Conservation (phyloP, 345 rosid genomes). For the Leavenworthia alabamica region DNA sequence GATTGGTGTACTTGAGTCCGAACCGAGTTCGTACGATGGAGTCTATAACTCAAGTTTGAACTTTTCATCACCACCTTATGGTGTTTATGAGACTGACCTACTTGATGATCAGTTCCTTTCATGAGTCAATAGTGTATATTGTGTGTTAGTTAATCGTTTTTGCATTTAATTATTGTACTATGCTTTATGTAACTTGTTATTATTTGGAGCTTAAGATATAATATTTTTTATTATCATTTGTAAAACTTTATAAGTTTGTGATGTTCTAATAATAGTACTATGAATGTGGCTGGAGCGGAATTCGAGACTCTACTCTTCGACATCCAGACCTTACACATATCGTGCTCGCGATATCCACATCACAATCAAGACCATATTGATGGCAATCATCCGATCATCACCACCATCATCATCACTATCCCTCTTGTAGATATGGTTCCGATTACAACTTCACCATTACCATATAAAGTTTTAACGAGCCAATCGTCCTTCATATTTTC, state of each 20-base stretch:
- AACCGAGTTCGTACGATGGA: background rate
- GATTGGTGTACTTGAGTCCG: background rate
- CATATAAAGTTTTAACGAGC: no score
- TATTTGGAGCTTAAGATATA: background rate
- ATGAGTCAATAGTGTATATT: background rate
- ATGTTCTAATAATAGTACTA: background rate
- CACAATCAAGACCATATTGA: no score
- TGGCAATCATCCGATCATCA: no score
- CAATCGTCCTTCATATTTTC: no score
- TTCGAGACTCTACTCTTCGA: no score
- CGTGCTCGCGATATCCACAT: no score
- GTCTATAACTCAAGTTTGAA: background rate
- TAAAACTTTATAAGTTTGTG: background rate
- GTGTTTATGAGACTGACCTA: background rate
- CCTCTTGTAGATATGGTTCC: no score
- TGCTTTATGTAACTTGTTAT: background rate
- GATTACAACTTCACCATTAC: no score
- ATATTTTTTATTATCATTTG: background rate
- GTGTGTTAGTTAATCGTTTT: background rate
- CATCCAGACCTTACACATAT: no score
- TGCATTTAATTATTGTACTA: background rate
- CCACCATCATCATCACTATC: no score
- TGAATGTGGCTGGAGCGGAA: no score
- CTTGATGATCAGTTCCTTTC: background rate
- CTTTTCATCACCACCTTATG: background rate